phyloP scores from a whole-genome alignment of 495 filamentous ascomycete genomes.

The Neurospora africana region DNA sequence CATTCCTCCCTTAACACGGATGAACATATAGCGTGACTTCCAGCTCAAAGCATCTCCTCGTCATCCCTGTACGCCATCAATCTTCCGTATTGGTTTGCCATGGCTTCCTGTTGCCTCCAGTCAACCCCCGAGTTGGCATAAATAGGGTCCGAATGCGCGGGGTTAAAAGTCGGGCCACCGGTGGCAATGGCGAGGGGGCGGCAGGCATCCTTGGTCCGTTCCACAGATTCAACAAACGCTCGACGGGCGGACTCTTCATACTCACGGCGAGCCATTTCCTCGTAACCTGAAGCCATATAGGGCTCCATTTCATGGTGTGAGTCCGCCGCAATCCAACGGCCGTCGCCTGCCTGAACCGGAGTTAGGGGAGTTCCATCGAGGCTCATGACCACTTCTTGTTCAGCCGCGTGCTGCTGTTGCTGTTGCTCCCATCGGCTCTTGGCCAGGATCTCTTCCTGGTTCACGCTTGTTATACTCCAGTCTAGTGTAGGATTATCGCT shows the following conservation, averaged over 20 bases:
- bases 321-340: slow-evolving; percentile 32
- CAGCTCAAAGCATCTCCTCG: slow-evolving; percentile 19
- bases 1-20: neutral
- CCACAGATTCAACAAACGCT: slow-evolving; percentile 25
- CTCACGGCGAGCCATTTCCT: slow-evolving; percentile 40
- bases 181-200: slow-evolving; percentile 24
- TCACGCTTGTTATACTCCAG: slow-evolving; percentile 37
- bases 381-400: slow-evolving; percentile 24
- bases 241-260: slow-evolving; percentile 33
- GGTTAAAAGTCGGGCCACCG: slow-evolving; percentile 38
- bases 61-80: slow-evolving; percentile 34
- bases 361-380: slow-evolving; percentile 41
- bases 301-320: slow-evolving; percentile 39
- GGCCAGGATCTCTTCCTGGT: slow-evolving; percentile 40
- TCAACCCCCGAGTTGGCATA: slow-evolving; percentile 32
- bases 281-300: slow-evolving; percentile 63
- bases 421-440: slow-evolving; percentile 43
- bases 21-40: neutral
- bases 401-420: slow-evolving; percentile 13
- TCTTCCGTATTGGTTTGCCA: slow-evolving; percentile 51
- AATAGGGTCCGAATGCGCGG: slow-evolving; percentile 49
- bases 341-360: slow-evolving; percentile 38
- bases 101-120: slow-evolving; percentile 39
- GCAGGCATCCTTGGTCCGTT: slow-evolving; percentile 29
- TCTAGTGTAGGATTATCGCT: slow-evolving; percentile 32